These are phyloP conservation scores for Biancaea sappan DNA, from an alignment of 306 rosid species.

Conservation along the genomic window DNA sequence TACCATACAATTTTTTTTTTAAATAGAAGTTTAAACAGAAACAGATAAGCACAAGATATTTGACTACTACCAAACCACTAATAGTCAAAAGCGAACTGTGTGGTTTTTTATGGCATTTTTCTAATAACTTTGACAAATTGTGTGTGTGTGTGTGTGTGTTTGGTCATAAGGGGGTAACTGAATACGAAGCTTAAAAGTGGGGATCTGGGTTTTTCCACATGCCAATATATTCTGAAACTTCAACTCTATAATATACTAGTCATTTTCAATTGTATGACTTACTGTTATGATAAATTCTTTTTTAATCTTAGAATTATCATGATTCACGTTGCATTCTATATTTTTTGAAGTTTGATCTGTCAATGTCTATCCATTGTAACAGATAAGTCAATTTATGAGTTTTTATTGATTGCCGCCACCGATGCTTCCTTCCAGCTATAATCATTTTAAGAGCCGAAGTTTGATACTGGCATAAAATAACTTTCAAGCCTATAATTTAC, in stretches of 20 bases:
- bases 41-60: not conserved
- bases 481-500: not conserved
- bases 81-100: not conserved
- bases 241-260: not conserved
- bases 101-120: not conserved
- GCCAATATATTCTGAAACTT: not conserved
- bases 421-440: conserved; percentile 11
- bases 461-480: not conserved
- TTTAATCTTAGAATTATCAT: too few relatives aligned
- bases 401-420: not conserved
- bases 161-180: not conserved
- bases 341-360: not conserved
- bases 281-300: too few relatives aligned
- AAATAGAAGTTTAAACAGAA: not conserved
- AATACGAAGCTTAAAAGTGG: not conserved
- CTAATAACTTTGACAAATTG: not conserved
- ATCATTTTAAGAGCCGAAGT: not conserved
- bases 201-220: not conserved
- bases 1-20: not conserved
- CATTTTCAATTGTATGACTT: not conserved
- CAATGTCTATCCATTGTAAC: not conserved
- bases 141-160: not conserved
- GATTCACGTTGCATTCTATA: not conserved
- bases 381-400: not conserved
- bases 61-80: not conserved